Evolutionary conservation across 306 rosid species (phyloP), one percentile per base, ranked within the genome.

Genomic region (Lagenaria siceraria): DNA sequence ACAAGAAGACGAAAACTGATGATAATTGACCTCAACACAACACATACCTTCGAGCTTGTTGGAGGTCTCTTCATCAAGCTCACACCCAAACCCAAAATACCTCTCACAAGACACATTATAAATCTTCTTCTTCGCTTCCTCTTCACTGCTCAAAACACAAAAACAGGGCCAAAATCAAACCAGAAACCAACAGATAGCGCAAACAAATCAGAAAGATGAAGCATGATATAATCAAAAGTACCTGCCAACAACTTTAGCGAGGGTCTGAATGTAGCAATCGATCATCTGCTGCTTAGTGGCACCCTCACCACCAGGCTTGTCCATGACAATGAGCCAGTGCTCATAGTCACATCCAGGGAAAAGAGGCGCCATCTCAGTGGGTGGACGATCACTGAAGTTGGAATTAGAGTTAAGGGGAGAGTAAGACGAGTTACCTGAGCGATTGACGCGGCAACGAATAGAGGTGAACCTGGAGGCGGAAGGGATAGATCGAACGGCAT

Each of bases 261-360:
- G 90, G 74, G 99, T 92, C 73, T 96, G 83, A 4, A 96, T 24
- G 38, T 96, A 92, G 61, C 90, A 88, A 49, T 92, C 91, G 46
- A 96, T 96, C 97, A 96, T 96, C 76, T 90, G 88, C 62, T 96
- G 86, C 81, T 96, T 96, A 38, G 85, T 66, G 29, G 97, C 96
- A 5, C 84, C 90, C 36, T 88, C 94, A 0, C 99, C 99, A 0
- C 97, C 98, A 17, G 99, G 99, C 76, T 90, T 86, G 8, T 96
- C 99, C 89, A 96, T 92, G 27, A 96, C 91, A 29, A 96, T 96
- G 76, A 96, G 98, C 97, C 96, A 96, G 86, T 96, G 99, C 80
- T 92, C 79, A 78, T 96, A 96, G 74, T 96, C 99, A 27, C 99
- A 96, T 2, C 98, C 99, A 0, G 98, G 98, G 83, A 96, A 96